Evolutionary conservation across 805 yeast species (phyloP), one percentile per base, ranked within the genome.

Genomic region (Candida krabiensis): DNA sequence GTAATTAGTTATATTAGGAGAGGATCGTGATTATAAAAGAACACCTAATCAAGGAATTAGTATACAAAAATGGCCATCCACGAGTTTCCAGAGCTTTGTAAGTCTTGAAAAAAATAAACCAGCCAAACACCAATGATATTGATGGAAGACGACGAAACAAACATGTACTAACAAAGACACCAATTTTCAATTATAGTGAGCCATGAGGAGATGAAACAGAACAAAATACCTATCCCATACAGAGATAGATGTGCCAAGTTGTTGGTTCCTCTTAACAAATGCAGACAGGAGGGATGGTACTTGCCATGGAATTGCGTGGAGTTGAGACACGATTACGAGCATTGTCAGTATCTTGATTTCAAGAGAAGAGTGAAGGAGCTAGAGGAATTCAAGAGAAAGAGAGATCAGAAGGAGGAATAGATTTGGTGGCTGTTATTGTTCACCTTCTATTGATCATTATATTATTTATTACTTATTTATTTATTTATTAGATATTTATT

Each of bases 311-410:
- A 77, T 52, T 86, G 96, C 53, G 70, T 74, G 41, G 83, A 83
- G 47, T 87, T 83, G 66, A 79, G 88, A 60, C 95, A 87, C 52
- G 80, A 56, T 28, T 87, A 89, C 71, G 96, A 86, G 62, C 84
- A 84, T 58, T 86, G 96, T 62, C 85, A 86, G 64, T 83, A 83
- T 60, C 63, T 80, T 61, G 95, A 87, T 59, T 86, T 83, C 68
- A 74, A 80, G 60, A 77, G 93, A 68, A 77, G 96, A 64, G 86
- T 83, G 41, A 71, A 79, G 57, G 90, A 83, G 65, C 69, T 84
- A 61, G 75, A 78, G 55, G 72, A 71, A 41, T 64, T 71, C 50
- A 81, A 79, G 59, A 73, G 57, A 33, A 49, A 55, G 40, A 52
- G 67, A 43, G 60, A 54, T 32, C 49, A 46, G 6, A 33, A 27